Evolutionary conservation across 345 rosid species (phyloP), one percentile per base, ranked within the genome.

Genomic region (Viola odorata): DNA sequence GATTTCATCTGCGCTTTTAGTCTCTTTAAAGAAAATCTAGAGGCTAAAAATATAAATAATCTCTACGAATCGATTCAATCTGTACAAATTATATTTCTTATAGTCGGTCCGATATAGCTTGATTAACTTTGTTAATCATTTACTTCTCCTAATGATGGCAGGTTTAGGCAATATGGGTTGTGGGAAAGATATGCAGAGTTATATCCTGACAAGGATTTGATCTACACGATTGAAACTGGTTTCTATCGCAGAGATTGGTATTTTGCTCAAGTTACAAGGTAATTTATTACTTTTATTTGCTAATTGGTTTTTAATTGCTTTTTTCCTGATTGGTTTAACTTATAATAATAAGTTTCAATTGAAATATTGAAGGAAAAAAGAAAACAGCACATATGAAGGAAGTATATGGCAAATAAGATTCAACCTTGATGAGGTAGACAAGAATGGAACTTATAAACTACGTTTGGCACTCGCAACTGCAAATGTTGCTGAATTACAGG

Each of bases 111-210:
- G n/a, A n/a, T n/a, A n/a, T n/a, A n/a, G n/a, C n/a, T n/a, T n/a
- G n/a, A 15, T 48, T 61, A 16, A 45, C 23, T 49, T 50, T 49
- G 37, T 37, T 48, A 14, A 7, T 63, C 6, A 53, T 64, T 16
- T 4, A 38, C 39, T 12, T 44, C 6, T 38, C 39, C 11, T n/a
- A n/a, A 38, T 13, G 5, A 11, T 13, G 41, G 7, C 75, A 91
- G 91, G 78, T 91, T 81, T 50, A 73, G 98, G 62, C 98, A 91
- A 37, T 88, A 88, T 13, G 96, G 98, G 55, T 51, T 91, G 12
- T 91, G 96, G 96, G 96, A 91, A 53, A 83, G 95, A 75, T 91
- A 86, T 4, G 56, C 84, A 45, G 91, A 91, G 47, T 4, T 86
- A 23, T 91, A 85, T 57, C 91, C 96, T 3, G 73, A 75, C 9